phyloP scores from a whole-genome alignment of 2,329 filamentous ascomycete species.

The Furcasterigmium sp. region DNA sequence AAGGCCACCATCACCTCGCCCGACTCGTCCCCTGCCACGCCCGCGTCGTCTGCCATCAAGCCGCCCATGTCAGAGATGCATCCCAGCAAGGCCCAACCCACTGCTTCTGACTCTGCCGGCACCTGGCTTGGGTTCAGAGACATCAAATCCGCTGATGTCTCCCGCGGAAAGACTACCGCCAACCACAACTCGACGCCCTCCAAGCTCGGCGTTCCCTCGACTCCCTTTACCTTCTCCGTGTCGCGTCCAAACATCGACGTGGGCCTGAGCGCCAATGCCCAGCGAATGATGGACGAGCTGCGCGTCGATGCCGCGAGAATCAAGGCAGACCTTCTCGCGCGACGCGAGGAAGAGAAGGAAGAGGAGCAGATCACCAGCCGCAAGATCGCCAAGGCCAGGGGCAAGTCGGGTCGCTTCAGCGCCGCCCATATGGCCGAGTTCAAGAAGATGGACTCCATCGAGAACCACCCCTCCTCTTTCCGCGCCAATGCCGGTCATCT shows the following conservation, averaged over 20 bases:
- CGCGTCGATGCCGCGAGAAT: constrained; percentile 39
- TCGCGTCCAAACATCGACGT: constrained; percentile 43
- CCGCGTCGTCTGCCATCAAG: constrained; percentile 61
- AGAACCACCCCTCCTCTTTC: constrained; percentile 75
- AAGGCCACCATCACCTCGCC: too few species aligned
- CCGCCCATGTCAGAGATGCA: constrained; percentile 83
- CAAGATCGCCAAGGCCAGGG: constrained; percentile 75
- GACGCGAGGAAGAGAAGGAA: constrained; percentile 50
- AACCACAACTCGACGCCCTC: constrained; percentile 57
- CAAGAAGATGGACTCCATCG: constrained; percentile 97
- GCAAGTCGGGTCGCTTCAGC: constrained; percentile 74
- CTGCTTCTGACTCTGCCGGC: constrained; percentile 73
- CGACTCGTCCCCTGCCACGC: constrained; percentile 41
- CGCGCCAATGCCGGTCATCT: constrained; percentile 50
- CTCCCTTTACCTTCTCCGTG: constrained; percentile 63
- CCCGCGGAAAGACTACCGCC: constrained; percentile 24
- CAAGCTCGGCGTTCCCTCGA: constrained; percentile 47
- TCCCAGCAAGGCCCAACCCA: constrained; percentile 74
- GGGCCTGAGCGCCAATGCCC: constrained; percentile 56
- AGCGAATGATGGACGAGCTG: constrained; percentile 59
- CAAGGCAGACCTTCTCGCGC: constrained; percentile 25
- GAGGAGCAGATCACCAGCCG: constrained; percentile 45
- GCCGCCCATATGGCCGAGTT: constrained; percentile 83
- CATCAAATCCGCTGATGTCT: constrained; percentile 52
- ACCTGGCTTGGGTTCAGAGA: constrained; percentile 78